Evolutionary conservation across 495 filamentous ascomycete genomes (phyloP).

Genomic region (Penicillium daleae): DNA sequence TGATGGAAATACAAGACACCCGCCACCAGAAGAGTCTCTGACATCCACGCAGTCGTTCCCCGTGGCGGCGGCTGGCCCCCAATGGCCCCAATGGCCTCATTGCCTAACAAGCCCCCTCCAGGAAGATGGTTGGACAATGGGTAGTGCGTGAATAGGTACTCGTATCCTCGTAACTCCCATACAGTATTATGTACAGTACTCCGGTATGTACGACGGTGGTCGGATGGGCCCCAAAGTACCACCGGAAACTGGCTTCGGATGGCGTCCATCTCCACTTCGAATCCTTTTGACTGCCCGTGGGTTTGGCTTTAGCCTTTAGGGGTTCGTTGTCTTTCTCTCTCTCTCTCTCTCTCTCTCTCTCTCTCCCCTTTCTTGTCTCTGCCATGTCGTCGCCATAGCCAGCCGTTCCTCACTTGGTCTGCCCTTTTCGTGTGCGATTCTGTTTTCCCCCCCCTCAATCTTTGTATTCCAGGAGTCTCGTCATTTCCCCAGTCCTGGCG

Average conservation of each 20-base stretch:
- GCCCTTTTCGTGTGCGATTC: background rate
- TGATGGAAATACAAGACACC: background rate
- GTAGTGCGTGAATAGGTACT: too few species aligned
- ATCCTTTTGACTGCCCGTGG: background rate
- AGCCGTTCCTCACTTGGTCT: background rate
- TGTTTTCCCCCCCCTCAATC: background rate
- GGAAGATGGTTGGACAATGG: background rate
- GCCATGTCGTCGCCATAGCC: conserved; percentile 11
- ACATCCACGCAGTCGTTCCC: background rate
- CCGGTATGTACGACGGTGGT: background rate
- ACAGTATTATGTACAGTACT: too few species aligned
- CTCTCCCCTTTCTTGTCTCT: background rate
- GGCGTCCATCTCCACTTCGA: background rate
- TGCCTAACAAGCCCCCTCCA: too few species aligned
- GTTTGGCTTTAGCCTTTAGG: background rate
- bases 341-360: background rate
- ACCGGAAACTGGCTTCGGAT: background rate
- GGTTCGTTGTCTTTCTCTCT: background rate
- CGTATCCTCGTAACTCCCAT: too few species aligned
- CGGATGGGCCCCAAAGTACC: background rate
- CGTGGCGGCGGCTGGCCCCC: background rate
- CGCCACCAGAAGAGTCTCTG: background rate
- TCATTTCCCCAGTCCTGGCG: conserved; percentile 1
- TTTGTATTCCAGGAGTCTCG: conserved; percentile 10
- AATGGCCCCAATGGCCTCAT: background rate